Evolutionary conservation across 768 basidiomycete genomes (phyloP).

Genomic region (Calocera viscosa): DNA sequence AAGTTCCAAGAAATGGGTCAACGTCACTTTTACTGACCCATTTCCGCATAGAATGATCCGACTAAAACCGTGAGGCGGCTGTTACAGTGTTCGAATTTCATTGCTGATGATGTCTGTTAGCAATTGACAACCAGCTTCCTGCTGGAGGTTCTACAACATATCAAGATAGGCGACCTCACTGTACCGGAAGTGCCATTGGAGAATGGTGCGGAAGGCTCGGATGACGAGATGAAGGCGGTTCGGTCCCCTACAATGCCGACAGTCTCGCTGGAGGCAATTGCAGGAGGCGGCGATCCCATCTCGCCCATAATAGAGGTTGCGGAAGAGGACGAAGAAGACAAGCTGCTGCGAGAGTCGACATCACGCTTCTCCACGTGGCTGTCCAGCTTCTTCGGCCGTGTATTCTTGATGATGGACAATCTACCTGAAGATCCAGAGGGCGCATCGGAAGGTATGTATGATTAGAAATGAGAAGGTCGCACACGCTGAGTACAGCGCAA

Average conservation of each 20-base stretch:
- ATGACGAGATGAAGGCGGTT: slow-evolving; percentile 21
- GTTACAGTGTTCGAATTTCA: not conserved
- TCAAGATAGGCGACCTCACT: slow-evolving; percentile 57
- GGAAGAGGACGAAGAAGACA: slow-evolving; percentile 54
- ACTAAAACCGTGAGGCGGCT: slow-evolving; percentile 49
- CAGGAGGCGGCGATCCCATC: slow-evolving; percentile 7
- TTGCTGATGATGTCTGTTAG: slow-evolving; percentile 28
- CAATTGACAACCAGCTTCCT: slow-evolving; percentile 63
- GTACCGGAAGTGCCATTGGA: slow-evolving; percentile 15
- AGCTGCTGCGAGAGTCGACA: slow-evolving; percentile 55
- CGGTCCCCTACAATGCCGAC: not conserved
- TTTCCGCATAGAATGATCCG: slow-evolving; percentile 56
- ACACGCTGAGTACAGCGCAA: slow-evolving; percentile 20
- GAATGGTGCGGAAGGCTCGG: slow-evolving; percentile 24
- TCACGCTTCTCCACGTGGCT: slow-evolving; percentile 73
- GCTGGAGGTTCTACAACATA: slow-evolving; percentile 61
- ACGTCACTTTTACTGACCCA: not conserved
- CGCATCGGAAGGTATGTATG: slow-evolving; percentile 44
- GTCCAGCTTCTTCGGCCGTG: slow-evolving; percentile 61
- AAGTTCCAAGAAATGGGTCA: slow-evolving; percentile 20
- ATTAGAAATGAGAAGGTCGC: not conserved
- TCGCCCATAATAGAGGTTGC: not conserved
- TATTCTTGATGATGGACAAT: slow-evolving; percentile 71
- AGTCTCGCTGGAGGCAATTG: slow-evolving; percentile 8
- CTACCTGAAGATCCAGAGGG: slow-evolving; percentile 70